Base-by-base conservation (phyloP, 768 basidiomycete genomes). In the Hericium erinaceus region DNA sequence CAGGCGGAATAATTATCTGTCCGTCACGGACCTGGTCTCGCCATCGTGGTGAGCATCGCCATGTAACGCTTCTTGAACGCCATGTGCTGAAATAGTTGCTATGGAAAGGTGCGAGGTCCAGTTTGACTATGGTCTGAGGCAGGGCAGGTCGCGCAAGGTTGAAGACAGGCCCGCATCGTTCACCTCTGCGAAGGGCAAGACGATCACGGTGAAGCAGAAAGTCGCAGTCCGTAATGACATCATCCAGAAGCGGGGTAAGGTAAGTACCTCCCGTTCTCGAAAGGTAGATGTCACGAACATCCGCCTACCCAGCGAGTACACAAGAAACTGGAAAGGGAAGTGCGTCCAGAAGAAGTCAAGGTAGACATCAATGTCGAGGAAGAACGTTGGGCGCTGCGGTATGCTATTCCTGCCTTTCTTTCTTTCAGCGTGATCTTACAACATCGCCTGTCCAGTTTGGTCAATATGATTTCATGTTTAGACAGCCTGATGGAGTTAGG, bases 361-460 rank as follows among this genome's bases (percentile, higher is more conserved):
- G 81, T 95, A 2, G 68, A 70, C 1, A 67, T 80, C 12, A 69
- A 67, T 0, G 81, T 78, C 0, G 64, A 75, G 2, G 92, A 92
- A 70, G 89, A 94, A 58, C 76, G 75, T 24, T 95, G 92, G 87
- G 92, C 80, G 13, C 67, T 90, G 57, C 77, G 85, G 91, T 87
- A 62, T 54, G 77, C 65, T 48, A 11, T 58, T 41, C 18, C 24
- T 39, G 12, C 37, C 20, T 24, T 33, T 1, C 6, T 7, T 39
- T 16, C 39, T 66, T 38, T 24, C 40, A 37, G 11, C 13, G 48
- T 8, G 37, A 18, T 26, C 2, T 24, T 8, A 57, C 54, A 13
- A 49, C 24, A 54, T n/a, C 57, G 38, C 7, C 40, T 52, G 11
- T 60, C 22, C 50, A 92, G 93, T 20, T 72, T 95, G 9, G 62